Base-by-base conservation (phyloP, 2,329 filamentous ascomycete species). In the Paracoccidioides brasiliensis region DNA sequence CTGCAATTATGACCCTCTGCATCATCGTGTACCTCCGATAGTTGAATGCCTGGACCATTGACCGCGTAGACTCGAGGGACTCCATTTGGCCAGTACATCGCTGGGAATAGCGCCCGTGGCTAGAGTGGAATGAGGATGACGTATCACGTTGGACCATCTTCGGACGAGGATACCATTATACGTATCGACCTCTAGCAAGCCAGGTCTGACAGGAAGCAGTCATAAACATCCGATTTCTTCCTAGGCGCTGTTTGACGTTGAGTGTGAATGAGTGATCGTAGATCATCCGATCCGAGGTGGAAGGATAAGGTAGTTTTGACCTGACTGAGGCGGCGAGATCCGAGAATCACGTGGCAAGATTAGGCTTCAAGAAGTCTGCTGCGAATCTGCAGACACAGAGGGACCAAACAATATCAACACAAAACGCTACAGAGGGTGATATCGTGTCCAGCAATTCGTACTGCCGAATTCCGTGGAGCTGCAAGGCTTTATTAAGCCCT, bases 21-120 rank as follows among this genome's bases (percentile, higher is more conserved):
- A 55, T 63, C 58, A 28, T 67, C 64, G 28, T 67, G 64, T 33
- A 63, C 63, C 44, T 61, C 55, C 14, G 62, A 56, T 51, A 62
- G 56, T 56, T 68, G 63, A 59, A 70, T 70, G 58, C 64, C 64
- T 56, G 71, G 70, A 56, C 71, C 72, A 67, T 75, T 74, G 67
- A 74, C 69, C 64, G 73, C 72, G 64, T 73, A 75, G 64, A 75
- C 70, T 67, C 73, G 69, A 63, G 74, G 74, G 57, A 75, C 73
- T 61, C 72, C 72, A 70, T 74, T 73, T 61, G 73, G 74, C 74
- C 73, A 76, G 69, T 76, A 76, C 74, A 76, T 76, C 64, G 67
- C 69, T 66, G 62, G 61, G 61, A 58, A 61, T 64, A 49, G n/a
- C 58, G 58, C 62, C 66, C 56, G 60, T 63, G 59, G 59, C 61